Conservation (phyloP, 176 grass and related monocot species). For the Carex myosuroides region DNA sequence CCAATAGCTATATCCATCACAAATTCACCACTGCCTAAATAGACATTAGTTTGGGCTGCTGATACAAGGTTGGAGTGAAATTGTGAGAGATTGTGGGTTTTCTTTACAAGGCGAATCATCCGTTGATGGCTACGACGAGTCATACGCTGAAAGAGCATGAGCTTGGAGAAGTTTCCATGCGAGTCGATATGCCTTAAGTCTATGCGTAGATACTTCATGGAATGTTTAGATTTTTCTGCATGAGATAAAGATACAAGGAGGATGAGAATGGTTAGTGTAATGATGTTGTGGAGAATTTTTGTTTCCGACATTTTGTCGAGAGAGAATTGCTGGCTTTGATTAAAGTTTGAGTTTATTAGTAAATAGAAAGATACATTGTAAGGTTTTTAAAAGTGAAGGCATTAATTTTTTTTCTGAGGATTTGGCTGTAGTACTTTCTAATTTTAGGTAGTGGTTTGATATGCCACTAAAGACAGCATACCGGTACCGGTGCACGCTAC, state of each 20-base stretch:
- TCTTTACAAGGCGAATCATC: conserved; percentile 41
- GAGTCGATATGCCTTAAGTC: conserved; percentile 62
- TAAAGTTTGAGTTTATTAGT: neutral
- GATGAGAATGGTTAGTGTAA: conserved; percentile 17
- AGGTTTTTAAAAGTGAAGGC: neutral
- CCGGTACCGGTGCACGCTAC: neutral
- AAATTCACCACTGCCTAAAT: conserved; percentile 50
- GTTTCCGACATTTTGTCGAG: neutral
- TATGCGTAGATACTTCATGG: conserved; percentile 33
- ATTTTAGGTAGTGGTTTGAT: neutral
- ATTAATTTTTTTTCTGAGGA: neutral
- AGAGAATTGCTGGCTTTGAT: neutral
- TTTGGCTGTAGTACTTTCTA: neutral
- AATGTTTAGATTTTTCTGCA: neutral
- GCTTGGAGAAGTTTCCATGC: conserved; percentile 49
- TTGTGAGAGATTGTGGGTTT: neutral
- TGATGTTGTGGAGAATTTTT: conserved; percentile 24
- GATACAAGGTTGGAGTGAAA: conserved; percentile 1
- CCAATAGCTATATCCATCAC: conserved; percentile 59
- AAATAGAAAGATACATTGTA: neutral
- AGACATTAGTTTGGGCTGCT: conserved; percentile 32
- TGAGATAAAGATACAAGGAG: neutral
- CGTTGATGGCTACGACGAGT: conserved; percentile 53
- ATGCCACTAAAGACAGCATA: neutral
- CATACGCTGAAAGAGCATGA: conserved; percentile 46